Base-by-base conservation (phyloP, 2,329 filamentous ascomycete species). In the Scytalidium sp. region DNA sequence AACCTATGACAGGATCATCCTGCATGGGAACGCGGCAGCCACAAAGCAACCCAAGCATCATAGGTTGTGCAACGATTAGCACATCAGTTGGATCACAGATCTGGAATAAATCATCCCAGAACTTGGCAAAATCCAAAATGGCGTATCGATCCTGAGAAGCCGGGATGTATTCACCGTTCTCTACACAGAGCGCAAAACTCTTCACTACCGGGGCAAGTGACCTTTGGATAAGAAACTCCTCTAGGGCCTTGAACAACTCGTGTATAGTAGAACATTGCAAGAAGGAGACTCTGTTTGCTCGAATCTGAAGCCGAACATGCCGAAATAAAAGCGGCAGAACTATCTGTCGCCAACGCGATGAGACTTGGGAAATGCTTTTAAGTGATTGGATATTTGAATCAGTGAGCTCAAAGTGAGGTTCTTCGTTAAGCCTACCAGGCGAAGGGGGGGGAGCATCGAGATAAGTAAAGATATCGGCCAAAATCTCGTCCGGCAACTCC, bases 1-100 rank as follows among this genome's bases (percentile, higher is more conserved):
- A 80, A 49, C 81, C 75, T 57, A 88, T 88, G 20, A 77, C 77
- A 83, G 83, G 87, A 4, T 72, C 71, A 59, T 87, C 80, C 9
- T 73, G 72, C 36, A 80, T 70, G 45, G 79, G 75, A 22, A 87
- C 70, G 50, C 72, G 73, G 4, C 78, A 78, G 17, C 79, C 79
- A 3, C 86, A 68, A 44, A 89, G 70, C 1, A 75, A 75, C 1
- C 84, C 82, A 7, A 91, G 71, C 17, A 82, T 79, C 3, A 76
- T 71, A 0, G 85, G 83, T 6, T 84, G 79, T 0, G 84, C 84
- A 43, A 84, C 65, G 47, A 87, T 68, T 7, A 78, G 79, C 51
- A 87, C 63, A 41, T 74, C 69, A 43, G 71, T 53, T 7, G 79
- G 82, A 53, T 81, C 72, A 25, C 86, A 64, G 17, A 72, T 63